phyloP scores from a whole-genome alignment of 331 rosid species.

The Rosa hybrid region DNA sequence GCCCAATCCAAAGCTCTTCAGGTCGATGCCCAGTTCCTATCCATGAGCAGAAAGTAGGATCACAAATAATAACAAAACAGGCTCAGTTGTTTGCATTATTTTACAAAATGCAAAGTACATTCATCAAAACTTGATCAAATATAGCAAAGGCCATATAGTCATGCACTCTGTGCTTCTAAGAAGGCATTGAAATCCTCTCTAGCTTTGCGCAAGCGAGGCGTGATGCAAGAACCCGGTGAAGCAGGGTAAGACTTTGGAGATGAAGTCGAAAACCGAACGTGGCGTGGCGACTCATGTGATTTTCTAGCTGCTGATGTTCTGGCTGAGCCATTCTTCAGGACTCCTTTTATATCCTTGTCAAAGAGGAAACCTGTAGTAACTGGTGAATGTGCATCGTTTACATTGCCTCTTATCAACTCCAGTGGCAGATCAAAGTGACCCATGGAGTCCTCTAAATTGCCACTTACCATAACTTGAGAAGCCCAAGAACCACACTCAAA shows the following conservation, averaged over 20 bases:
- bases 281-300: slow-evolving; percentile 48
- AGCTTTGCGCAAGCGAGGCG: slow-evolving; percentile 58
- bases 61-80: background rate
- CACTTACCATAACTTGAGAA: slow-evolving; percentile 45
- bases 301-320: slow-evolving; percentile 41
- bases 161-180: slow-evolving; percentile 71
- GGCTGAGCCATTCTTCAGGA: slow-evolving; percentile 44
- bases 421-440: slow-evolving; percentile 74
- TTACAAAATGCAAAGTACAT: background rate
- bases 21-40: background rate
- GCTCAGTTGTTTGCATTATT: background rate
- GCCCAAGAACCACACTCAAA: slow-evolving; percentile 95
- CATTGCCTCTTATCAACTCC: slow-evolving; percentile 59
- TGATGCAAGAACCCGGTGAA: slow-evolving; percentile 55
- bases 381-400: slow-evolving; percentile 57
- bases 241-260: slow-evolving; percentile 42
- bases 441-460: slow-evolving; percentile 40
- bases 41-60: background rate
- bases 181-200: slow-evolving; percentile 72
- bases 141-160: slow-evolving; percentile 19
- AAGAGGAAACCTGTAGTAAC: slow-evolving; percentile 65
- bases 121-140: background rate
- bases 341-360: slow-evolving; percentile 49
- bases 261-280: slow-evolving; percentile 52
- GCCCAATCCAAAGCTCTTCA: background rate